Percentiles rank a stretch among this genome's conserved stretches.
Evolutionary conservation across 2,329 filamentous ascomycete species (phyloP).

Genomic region (Colletotrichum magnum): DNA sequence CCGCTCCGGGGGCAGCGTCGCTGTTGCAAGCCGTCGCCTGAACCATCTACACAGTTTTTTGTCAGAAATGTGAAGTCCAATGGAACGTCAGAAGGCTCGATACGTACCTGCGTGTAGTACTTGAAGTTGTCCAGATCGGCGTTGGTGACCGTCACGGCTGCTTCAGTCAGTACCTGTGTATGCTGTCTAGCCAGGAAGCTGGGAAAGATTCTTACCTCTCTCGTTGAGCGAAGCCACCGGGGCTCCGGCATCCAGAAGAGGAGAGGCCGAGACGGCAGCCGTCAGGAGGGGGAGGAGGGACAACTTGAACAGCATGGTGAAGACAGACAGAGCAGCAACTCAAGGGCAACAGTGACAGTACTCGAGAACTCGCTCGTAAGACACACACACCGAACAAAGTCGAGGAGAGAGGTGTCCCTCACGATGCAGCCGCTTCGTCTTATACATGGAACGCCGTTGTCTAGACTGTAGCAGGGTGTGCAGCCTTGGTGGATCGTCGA

Average conservation of each 20-base stretch:
- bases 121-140: slow-evolving; percentile 56
- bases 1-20: slow-evolving; percentile 52
- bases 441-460: slow-evolving; percentile 30
- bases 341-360: slow-evolving; percentile 1
- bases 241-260: slow-evolving; percentile 26
- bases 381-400: slow-evolving; percentile 18
- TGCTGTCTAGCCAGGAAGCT: not conserved
- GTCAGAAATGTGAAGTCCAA: not conserved
- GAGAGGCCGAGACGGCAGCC: slow-evolving; percentile 37
- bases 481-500: slow-evolving; percentile 18
- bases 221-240: slow-evolving; percentile 45
- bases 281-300: slow-evolving; percentile 39
- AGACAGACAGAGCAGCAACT: slow-evolving; percentile 6
- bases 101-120: slow-evolving; percentile 60
- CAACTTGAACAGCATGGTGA: slow-evolving; percentile 42
- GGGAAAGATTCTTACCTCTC: slow-evolving; percentile 49
- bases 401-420: not conserved
- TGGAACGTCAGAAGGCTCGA: not conserved
- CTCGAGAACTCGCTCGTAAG: slow-evolving; percentile 26
- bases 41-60: slow-evolving; percentile 52
- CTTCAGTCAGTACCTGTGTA: slow-evolving; percentile 9
- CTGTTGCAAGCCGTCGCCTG: slow-evolving; percentile 69
- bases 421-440: slow-evolving; percentile 21
- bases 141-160: slow-evolving; percentile 45
- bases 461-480: slow-evolving; percentile 2